Base-by-base conservation (phyloP, 768 basidiomycete species). In the Lactifluus piperatus region DNA sequence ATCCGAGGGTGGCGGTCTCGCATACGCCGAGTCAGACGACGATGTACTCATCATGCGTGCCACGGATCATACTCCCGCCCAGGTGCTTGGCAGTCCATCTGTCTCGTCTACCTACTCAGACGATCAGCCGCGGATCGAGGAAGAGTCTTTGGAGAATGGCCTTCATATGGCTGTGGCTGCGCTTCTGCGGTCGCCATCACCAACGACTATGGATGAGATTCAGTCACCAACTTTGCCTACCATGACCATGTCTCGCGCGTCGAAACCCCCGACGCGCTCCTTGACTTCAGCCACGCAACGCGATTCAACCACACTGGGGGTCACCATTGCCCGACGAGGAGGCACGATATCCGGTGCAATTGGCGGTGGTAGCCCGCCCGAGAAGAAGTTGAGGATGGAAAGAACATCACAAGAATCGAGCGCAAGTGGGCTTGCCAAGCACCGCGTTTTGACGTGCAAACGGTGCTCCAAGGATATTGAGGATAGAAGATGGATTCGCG, bases 401-500 rank as follows among this genome's bases (percentile, higher is more conserved):
- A 71, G 70, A 64, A 59, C 69, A 68, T 62, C 65, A 56, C 48
- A 36, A 37, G 49, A 67, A 51, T 62, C 51, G 11, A 52, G 14
- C n/a, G 18, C 48, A 29, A 61, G 55, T 22, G 61, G 43, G 39
- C 44, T 51, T 27, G 54, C 9, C 26, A 62, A 5, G 46, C 36
- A 34, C 43, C 37, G n/a, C 24, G 58, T 8, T 9, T 26, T 66
- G 46, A 56, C 57, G 45, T 97, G 94, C 68, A 72, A 83, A 51
- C 80, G 83, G 63, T 97, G 94, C 71, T 70, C 76, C 55, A 78
- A 78, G 69, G 72, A 66, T 62, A 86, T 95, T 56, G 84, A 86
- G 37, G 87, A 92, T 69, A 86, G 87, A 63, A 75, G 88, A 65
- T 94, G 85, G 91, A 86, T 91, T 60, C 79, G 77, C 68, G 84